phyloP scores from a whole-genome alignment of 2,329 filamentous ascomycete species.

The Aspergillus quadrilineatus region DNA sequence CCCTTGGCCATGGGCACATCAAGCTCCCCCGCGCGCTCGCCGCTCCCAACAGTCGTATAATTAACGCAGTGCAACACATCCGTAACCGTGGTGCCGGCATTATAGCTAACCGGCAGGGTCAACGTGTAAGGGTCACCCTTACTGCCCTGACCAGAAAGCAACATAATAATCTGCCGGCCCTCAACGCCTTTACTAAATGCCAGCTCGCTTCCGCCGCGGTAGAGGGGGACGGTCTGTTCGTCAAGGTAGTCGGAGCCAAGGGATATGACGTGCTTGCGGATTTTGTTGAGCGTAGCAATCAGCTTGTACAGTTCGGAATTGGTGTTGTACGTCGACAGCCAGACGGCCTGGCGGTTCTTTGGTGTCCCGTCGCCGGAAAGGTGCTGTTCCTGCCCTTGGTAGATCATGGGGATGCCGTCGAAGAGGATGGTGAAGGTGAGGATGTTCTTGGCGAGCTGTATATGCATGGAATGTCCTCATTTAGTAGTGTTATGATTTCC shows the following conservation, averaged over 20 bases:
- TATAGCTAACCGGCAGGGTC: slow-evolving; percentile 23
- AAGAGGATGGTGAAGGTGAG: slow-evolving; percentile 62
- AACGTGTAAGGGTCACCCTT: slow-evolving; percentile 29
- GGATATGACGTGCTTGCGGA: slow-evolving; percentile 43
- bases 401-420: slow-evolving; percentile 63
- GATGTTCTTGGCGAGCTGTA: slow-evolving; percentile 57
- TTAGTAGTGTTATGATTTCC: slow-evolving; percentile 19
- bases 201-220: slow-evolving; percentile 43
- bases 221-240: slow-evolving; percentile 40
- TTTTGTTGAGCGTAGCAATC: slow-evolving; percentile 41
- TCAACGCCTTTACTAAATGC: slow-evolving; percentile 49
- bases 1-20: slow-evolving; percentile 29
- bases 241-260: slow-evolving; percentile 39
- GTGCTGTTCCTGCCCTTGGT: slow-evolving; percentile 65
- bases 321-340: slow-evolving; percentile 52
- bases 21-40: slow-evolving; percentile 20
- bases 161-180: slow-evolving; percentile 42
- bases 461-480: background rate
- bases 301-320: slow-evolving; percentile 40
- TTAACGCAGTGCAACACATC: slow-evolving; percentile 31
- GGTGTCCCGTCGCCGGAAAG: slow-evolving; percentile 52
- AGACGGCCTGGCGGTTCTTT: slow-evolving; percentile 57
- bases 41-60: slow-evolving; percentile 25
- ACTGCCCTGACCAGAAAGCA: slow-evolving; percentile 45
- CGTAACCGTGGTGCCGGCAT: slow-evolving; percentile 15